Conservation (phyloP, 495 filamentous ascomycete genomes). For the Choiromyces venosus region DNA sequence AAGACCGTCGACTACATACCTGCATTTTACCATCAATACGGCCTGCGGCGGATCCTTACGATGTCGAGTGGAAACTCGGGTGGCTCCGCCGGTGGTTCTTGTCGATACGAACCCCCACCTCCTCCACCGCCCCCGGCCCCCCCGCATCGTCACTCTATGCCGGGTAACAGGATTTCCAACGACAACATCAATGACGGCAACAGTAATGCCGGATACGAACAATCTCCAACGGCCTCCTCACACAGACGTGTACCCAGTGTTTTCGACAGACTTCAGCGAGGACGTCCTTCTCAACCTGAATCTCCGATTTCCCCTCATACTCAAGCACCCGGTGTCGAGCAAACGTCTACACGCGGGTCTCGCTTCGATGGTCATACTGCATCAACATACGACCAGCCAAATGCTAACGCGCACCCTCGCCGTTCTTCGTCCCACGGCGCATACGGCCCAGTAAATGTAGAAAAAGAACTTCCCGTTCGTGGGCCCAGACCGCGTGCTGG, state of each 20-base stretch:
- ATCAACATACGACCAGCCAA: not conserved
- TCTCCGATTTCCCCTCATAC: not conserved
- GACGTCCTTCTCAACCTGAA: not conserved
- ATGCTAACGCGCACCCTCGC: not conserved
- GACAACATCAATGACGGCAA: not conserved
- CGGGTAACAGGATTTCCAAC: not conserved
- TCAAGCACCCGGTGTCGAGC: not conserved
- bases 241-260: not conserved
- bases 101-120: not conserved
- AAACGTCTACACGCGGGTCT: not conserved
- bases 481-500: not conserved
- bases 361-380: not conserved
- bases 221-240: not conserved
- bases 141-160: not conserved
- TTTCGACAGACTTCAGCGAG: not conserved
- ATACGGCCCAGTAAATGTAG: not conserved
- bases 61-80: conserved; percentile 3
- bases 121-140: not conserved
- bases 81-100: not conserved
- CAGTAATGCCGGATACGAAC: not conserved
- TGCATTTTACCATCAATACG: not conserved
- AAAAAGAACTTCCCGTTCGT: not conserved
- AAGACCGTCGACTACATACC: not conserved
- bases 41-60: not conserved
- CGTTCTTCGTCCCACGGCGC: not conserved